A percentile compares a stretch with the other conserved stretches of the same genome.
phyloP scores from a whole-genome alignment of 1,139 yeast genomes.

The Sugiyamaella sp. region DNA sequence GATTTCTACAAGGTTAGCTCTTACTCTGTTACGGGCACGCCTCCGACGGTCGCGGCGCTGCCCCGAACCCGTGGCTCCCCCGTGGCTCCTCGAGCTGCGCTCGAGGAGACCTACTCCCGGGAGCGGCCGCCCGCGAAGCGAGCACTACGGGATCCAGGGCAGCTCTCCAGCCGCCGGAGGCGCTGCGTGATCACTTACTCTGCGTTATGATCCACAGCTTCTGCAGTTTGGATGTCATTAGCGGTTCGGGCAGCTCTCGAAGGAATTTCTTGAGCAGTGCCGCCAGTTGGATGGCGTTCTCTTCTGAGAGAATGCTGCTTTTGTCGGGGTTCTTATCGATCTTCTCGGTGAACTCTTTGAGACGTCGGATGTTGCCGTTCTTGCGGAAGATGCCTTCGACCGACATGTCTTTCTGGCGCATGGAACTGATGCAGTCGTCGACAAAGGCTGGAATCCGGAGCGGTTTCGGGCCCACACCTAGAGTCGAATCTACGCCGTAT shows the following conservation, averaged over 20 bases:
- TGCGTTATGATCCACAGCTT: constrained; percentile 84
- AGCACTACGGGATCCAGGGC: no score
- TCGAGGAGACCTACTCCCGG: no score
- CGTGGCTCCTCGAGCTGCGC: no score
- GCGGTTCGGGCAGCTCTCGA: constrained; percentile 90
- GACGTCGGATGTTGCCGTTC: constrained; percentile 89
- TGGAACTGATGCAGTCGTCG: constrained; percentile 81
- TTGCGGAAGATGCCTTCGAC: constrained; percentile 96
- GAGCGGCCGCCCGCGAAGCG: no score
- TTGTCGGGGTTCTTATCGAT: constrained; percentile 76
- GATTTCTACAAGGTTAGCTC: constrained; percentile 31
- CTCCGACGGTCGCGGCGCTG: background rate
- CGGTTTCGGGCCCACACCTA: constrained; percentile 80
- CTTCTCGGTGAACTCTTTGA: constrained; percentile 72
- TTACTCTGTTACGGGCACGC: background rate
- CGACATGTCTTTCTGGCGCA: constrained; percentile 92
- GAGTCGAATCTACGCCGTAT: constrained; percentile 83
- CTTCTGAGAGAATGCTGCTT: constrained; percentile 72
- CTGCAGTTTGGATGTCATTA: constrained; percentile 75
- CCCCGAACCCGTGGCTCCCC: background rate
- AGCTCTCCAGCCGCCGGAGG: background rate
- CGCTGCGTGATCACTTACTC: constrained; percentile 42
- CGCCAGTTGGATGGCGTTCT: constrained; percentile 90
- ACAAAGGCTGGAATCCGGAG: constrained; percentile 82
- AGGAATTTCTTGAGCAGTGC: constrained; percentile 90